A percentile compares a stretch with the other conserved stretches of the same genome.
Conservation (phyloP, 176 grass and related monocot species). For the Dendrocalamus sinicus region DNA sequence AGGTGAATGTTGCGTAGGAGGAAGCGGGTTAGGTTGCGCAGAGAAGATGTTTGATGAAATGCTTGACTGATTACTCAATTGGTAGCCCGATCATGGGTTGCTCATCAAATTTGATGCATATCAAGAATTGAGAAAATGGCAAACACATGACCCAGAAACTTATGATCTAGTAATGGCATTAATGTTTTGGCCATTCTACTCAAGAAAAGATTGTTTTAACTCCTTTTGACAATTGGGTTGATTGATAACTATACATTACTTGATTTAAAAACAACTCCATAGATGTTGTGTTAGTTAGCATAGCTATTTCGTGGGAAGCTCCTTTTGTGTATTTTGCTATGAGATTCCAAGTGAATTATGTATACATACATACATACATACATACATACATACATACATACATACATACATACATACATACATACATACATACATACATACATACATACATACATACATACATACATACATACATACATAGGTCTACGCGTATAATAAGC, state of each 20-base stretch:
- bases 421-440: constrained; percentile 25
- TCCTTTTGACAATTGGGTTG: too few relatives aligned
- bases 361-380: constrained; percentile 25
- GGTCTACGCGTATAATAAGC: too few relatives aligned
- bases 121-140: not conserved
- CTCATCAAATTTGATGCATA: constrained; percentile 2
- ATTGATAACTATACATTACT: too few relatives aligned
- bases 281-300: too few relatives aligned
- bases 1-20: not conserved
- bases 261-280: too few relatives aligned
- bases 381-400: too few relatives aligned
- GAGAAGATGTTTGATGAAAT: not conserved
- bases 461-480: too few relatives aligned
- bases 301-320: too few relatives aligned
- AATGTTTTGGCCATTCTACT: not conserved
- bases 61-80: not conserved
- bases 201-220: too few relatives aligned
- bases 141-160: not conserved
- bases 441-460: constrained; percentile 27
- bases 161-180: not conserved
- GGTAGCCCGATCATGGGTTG: not conserved
- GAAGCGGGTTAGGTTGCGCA: too few relatives aligned
- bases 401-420: too few relatives aligned
- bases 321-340: too few relatives aligned
- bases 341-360: not conserved